Conservation (phyloP, 768 basidiomycete genomes). For the Suillus bovinus region DNA sequence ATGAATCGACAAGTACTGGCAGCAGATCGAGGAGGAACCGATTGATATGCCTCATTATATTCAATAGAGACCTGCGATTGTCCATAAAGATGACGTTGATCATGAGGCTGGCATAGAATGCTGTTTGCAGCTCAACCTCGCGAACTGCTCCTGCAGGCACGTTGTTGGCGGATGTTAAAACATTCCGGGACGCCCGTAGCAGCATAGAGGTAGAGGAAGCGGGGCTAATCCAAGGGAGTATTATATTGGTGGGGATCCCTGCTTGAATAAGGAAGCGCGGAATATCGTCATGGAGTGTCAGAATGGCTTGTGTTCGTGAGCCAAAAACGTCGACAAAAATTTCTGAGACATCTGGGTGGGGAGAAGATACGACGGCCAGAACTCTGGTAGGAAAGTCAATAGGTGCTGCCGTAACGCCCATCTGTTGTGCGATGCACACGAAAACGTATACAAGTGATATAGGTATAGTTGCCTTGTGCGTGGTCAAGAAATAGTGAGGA, state of each 20-base stretch:
- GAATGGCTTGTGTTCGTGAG: conserved; percentile 32
- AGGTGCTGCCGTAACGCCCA: conserved; percentile 53
- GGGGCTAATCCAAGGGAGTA: conserved; percentile 28
- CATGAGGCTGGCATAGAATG: conserved; percentile 38
- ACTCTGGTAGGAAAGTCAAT: conserved; percentile 59
- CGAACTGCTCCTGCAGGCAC: conserved; percentile 22
- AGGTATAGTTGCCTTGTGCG: conserved; percentile 52
- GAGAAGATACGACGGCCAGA: conserved; percentile 47
- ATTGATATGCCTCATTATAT: conserved; percentile 34
- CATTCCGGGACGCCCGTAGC: conserved; percentile 40
- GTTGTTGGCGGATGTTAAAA: conserved; percentile 34
- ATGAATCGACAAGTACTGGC: conserved; percentile 39
- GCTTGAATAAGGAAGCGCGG: conserved; percentile 30
- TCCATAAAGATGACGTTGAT: conserved; percentile 39
- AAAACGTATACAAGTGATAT: conserved; percentile 63
- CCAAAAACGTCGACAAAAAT: conserved; percentile 52
- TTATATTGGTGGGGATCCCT: conserved; percentile 23
- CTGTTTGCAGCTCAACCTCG: conserved; percentile 36
- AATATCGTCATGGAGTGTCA: conserved; percentile 39
- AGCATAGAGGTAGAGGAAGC: conserved; percentile 38
- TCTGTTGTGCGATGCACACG: conserved; percentile 49
- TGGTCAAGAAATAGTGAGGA: conserved; percentile 57
- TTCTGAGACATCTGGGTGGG: conserved; percentile 35
- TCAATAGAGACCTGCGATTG: conserved; percentile 32
- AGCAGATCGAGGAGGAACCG: conserved; percentile 44